These are phyloP conservation scores for Paracamarosporium sp. DNA, from an alignment of 2,329 filamentous ascomycete species.

Conservation along the genomic window DNA sequence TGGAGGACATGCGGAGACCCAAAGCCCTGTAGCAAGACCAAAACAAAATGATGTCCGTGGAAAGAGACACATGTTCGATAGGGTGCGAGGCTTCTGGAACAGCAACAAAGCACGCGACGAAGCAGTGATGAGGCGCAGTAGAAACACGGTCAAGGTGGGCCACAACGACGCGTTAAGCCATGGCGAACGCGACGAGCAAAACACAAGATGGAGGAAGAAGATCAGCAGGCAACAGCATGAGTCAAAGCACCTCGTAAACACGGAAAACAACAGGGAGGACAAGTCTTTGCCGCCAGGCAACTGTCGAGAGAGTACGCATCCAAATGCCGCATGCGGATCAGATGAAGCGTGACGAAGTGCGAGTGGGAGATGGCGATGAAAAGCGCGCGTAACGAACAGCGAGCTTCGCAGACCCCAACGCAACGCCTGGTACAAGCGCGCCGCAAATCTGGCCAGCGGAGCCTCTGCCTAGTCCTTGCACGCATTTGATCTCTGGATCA, in stretches of 20 bases:
- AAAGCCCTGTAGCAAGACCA: not conserved
- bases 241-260: not conserved
- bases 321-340: not conserved
- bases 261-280: not conserved
- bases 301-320: not conserved
- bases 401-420: slow-evolving; percentile 28
- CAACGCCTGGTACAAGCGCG: slow-evolving; percentile 8
- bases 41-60: not conserved
- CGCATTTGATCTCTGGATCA: slow-evolving; percentile 2
- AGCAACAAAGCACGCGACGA: not conserved
- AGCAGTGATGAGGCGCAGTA: slow-evolving; percentile 23
- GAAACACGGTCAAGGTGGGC: slow-evolving; percentile 28
- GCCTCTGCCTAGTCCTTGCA: slow-evolving; percentile 1
- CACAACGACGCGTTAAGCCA: slow-evolving; percentile 15
- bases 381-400: slow-evolving; percentile 10
- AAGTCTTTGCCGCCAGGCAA: slow-evolving; percentile 1
- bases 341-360: not conserved
- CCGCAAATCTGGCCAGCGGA: slow-evolving; percentile 4
- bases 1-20: not conserved
- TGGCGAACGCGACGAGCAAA: slow-evolving; percentile 16
- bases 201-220: not conserved
- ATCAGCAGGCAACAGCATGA: slow-evolving; percentile 7
- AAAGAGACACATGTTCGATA: not conserved
- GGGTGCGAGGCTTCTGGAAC: not conserved
- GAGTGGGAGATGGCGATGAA: not conserved